These are phyloP conservation scores for Pleurotus tuoliensis DNA, from an alignment of 768 basidiomycete genomes.

Conservation along the genomic window DNA sequence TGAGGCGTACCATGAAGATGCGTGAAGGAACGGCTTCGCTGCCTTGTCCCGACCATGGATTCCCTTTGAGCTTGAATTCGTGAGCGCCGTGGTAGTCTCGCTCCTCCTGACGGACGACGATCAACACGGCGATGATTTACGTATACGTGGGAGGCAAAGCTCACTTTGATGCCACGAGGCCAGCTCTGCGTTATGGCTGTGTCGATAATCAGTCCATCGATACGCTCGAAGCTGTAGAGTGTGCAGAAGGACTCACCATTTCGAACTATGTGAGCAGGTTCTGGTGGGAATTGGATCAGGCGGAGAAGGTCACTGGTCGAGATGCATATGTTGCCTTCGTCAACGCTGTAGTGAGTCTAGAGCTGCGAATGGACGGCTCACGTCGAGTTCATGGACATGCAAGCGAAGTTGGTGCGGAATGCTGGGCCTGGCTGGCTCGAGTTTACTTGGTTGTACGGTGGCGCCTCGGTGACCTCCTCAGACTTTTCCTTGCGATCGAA, in stretches of 20 bases:
- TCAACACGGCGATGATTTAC: not conserved
- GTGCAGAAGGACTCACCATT: not conserved
- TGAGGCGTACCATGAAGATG: not conserved
- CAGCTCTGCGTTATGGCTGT: conserved; percentile 1
- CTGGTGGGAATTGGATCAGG: not conserved
- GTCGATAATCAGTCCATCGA: not conserved
- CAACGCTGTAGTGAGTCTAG: not conserved
- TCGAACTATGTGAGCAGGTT: not conserved
- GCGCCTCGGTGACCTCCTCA: no score
- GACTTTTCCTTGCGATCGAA: no score
- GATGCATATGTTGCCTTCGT: not conserved
- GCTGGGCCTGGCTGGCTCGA: not conserved
- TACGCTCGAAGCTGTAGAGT: no score
- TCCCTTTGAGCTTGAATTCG: conserved; percentile 6
- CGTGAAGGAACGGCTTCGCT: conserved; percentile 7
- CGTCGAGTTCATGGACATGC: conserved; percentile 7
- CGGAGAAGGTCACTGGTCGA: not conserved
- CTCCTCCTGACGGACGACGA: not conserved
- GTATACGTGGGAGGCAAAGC: not conserved
- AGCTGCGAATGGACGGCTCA: not conserved
- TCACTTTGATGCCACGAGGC: conserved; percentile 3
- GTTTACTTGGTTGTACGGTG: no score
- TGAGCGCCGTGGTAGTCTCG: conserved; percentile 7
- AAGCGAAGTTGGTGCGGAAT: not conserved
- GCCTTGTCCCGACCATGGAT: conserved; percentile 7